phyloP scores from a whole-genome alignment of 352 stramenopile genomes.

The Phytopythium delawarense region DNA sequence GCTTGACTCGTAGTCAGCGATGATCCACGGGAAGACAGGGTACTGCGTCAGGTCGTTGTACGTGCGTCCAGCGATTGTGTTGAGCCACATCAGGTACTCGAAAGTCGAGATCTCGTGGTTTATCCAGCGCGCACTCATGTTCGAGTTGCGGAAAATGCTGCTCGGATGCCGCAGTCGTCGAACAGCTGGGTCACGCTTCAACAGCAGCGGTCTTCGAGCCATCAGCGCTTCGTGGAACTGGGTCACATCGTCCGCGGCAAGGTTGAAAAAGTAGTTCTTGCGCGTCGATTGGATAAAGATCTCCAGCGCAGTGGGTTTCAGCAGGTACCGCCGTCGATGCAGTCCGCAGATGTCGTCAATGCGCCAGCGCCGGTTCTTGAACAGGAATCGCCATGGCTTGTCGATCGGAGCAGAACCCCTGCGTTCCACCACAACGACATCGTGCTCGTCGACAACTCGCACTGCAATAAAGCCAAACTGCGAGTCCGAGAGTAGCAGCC shows the following conservation, averaged over 20 bases:
- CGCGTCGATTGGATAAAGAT: slow-evolving; percentile 77
- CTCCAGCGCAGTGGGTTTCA: slow-evolving; percentile 77
- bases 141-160: slow-evolving; percentile 77
- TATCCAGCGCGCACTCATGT: slow-evolving; percentile 65
- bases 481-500: slow-evolving; percentile 46
- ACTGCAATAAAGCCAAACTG: slow-evolving; percentile 61
- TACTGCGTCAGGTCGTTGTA: slow-evolving; percentile 96
- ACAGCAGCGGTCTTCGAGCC: slow-evolving; percentile 40
- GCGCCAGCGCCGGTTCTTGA: slow-evolving; percentile 63
- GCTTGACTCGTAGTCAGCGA: slow-evolving; percentile 83
- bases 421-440: slow-evolving; percentile 49
- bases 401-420: slow-evolving; percentile 31
- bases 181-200: slow-evolving; percentile 71
- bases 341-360: slow-evolving; percentile 71
- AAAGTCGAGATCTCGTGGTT: slow-evolving; percentile 96
- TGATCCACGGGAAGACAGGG: slow-evolving; percentile 92
- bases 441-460: slow-evolving; percentile 73
- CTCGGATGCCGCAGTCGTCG: slow-evolving; percentile 72
- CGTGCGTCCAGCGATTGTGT: slow-evolving; percentile 85
- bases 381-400: slow-evolving; percentile 60
- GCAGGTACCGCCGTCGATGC: slow-evolving; percentile 72
- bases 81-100: slow-evolving; percentile 92
- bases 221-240: slow-evolving; percentile 72
- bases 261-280: slow-evolving; percentile 87
- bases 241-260: slow-evolving; percentile 44